Percentiles rank a stretch among this genome's conserved stretches.
phyloP scores from a whole-genome alignment of 2,329 filamentous ascomycete species.

The Ophiocordyceps unilateralis region DNA sequence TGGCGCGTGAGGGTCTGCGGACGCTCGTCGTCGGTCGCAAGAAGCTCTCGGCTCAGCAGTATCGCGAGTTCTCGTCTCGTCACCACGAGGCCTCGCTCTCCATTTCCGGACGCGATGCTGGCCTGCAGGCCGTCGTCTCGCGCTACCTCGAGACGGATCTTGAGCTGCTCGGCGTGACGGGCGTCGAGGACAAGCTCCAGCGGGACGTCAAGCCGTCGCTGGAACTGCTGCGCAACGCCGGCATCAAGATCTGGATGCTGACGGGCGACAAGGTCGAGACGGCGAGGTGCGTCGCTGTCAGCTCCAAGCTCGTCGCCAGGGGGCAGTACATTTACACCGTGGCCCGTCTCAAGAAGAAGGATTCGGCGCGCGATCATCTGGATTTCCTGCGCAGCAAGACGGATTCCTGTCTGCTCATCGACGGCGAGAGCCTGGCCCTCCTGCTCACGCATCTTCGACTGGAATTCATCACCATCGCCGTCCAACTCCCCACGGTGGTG shows the following conservation, averaged over 20 bases:
- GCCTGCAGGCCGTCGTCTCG: conserved; percentile 64
- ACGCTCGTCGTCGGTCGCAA: conserved; percentile 93
- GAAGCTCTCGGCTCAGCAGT: conserved; percentile 60
- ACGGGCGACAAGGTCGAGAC: conserved; percentile 98
- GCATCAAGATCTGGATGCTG: conserved; percentile 99
- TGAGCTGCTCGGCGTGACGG: conserved; percentile 90
- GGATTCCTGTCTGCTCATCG: conserved; percentile 76
- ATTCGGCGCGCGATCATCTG: conserved; percentile 72
- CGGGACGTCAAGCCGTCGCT: conserved; percentile 89
- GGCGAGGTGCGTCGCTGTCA: conserved; percentile 87
- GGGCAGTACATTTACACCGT: conserved; percentile 96
- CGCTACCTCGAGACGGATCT: conserved; percentile 74
- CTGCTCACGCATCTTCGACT: conserved; percentile 69
- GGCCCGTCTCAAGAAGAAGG: conserved; percentile 65
- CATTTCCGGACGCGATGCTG: conserved; percentile 61
- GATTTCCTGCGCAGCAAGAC: conserved; percentile 79
- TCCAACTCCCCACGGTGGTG: conserved; percentile 77
- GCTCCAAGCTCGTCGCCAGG: conserved; percentile 79
- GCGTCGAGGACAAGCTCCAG: conserved; percentile 93
- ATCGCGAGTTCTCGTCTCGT: conserved; percentile 57
- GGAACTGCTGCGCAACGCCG: conserved; percentile 87
- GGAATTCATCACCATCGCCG: conserved; percentile 77
- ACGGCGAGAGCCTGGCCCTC: conserved; percentile 75
- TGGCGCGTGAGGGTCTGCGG: conserved; percentile 89
- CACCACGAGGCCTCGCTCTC: conserved; percentile 69